Evolutionary conservation across 768 basidiomycete species (phyloP), one percentile per base, ranked within the genome.

Genomic region (Clavaria fumosa): DNA sequence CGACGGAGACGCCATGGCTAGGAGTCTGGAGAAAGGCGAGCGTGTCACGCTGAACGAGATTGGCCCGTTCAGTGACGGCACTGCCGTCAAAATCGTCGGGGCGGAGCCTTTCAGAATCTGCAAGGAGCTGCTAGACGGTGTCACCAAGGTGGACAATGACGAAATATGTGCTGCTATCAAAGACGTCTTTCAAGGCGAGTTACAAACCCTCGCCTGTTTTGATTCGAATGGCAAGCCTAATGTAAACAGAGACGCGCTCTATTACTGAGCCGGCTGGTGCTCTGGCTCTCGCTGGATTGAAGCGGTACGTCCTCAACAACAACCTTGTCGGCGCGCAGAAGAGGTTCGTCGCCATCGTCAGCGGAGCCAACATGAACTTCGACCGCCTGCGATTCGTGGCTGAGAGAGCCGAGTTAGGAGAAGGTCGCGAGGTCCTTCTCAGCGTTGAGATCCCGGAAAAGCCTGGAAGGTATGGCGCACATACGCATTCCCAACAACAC

Each of bases 341-440:
- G 60, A 77, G 72, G 40, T 95, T 91, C 45, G 91, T 96, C 21
- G 90, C 74, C 4, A 76, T 96, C 37, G 62, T 97, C 45, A 91
- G 86, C 50, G 95, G 95, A 15, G 95, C 93, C 12, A 97, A 99
- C 60, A 95, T 99, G 86, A 97, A 99, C 61, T 99, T 99, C 57
- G 85, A 89, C 51, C 75, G 93, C 30, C 58, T 99, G 32, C 75
- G 95, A 7, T 99, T 97, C 53, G 91, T 99, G n/a, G 84, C 95
- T 14, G 95, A 99, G 55, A 89, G 95, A 40, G 95, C 95, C 3
- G 90, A 96, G 56, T 67, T 97, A 14, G 95, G 95, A 44, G 95
- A 99, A 57, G 81, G 93, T 7, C 70, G 82, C 37, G 95, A 99
- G 59, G 95, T 83, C 0, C 66, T 97, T 32, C 67, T 97, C 46